Evolutionary conservation across 1,139 yeast genomes (phyloP).

Genomic region (Candida mesenterica): DNA sequence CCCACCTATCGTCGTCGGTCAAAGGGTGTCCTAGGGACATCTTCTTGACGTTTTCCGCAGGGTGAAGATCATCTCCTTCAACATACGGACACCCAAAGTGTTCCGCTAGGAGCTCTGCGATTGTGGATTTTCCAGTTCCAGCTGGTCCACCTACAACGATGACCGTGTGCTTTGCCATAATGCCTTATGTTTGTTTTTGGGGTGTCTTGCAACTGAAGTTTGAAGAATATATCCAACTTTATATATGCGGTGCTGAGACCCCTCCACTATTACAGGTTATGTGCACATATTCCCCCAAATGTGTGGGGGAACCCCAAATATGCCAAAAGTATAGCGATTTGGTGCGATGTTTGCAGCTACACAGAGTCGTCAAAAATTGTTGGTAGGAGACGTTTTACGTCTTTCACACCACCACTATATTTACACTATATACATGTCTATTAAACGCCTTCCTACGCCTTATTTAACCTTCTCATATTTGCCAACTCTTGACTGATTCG

Average conservation of each 20-base stretch:
- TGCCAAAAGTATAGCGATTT: too few species aligned
- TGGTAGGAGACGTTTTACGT: too few species aligned
- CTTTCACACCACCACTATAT: not conserved
- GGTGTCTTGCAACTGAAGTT: too few species aligned
- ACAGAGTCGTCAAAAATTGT: too few species aligned
- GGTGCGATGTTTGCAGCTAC: too few species aligned
- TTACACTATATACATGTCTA: not conserved
- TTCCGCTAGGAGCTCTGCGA: slow-evolving; percentile 54
- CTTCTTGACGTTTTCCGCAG: slow-evolving; percentile 68
- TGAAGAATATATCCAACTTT: too few species aligned
- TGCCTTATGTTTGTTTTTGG: slow-evolving; percentile 1
- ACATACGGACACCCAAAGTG: slow-evolving; percentile 53
- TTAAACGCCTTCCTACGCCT: slow-evolving; percentile 2
- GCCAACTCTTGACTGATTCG: slow-evolving; percentile 62
- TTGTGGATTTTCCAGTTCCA: slow-evolving; percentile 88
- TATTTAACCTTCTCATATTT: slow-evolving; percentile 30
- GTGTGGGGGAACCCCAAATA: too few species aligned
- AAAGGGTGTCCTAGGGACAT: slow-evolving; percentile 81
- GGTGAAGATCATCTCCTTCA: slow-evolving; percentile 87
- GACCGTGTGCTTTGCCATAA: slow-evolving; percentile 15
- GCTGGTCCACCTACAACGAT: slow-evolving; percentile 82
- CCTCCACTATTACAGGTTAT: too few species aligned
- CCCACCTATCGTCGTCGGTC: slow-evolving; percentile 89
- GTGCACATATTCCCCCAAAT: too few species aligned
- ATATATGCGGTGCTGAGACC: too few species aligned